phyloP scores from a whole-genome alignment of 495 filamentous ascomycete species.

The Jackrogersella multiformis region DNA sequence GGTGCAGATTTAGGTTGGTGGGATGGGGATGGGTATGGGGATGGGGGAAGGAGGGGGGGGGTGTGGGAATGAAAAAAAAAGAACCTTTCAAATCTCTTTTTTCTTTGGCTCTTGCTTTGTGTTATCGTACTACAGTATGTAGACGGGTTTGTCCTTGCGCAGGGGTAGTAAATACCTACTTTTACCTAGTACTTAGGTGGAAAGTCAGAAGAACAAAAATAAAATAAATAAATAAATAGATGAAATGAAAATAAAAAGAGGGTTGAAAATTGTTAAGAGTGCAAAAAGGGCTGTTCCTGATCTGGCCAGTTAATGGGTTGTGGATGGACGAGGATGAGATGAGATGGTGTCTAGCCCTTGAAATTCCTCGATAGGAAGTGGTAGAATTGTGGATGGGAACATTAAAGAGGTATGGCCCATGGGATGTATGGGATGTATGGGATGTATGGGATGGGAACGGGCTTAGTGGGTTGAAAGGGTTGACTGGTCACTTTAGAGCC shows the following conservation, averaged over 20 bases:
- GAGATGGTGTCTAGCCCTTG: slow-evolving; percentile 37
- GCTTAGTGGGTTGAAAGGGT: slow-evolving; percentile 3
- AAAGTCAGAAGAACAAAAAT: slow-evolving; percentile 4
- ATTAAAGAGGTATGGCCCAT: neutral
- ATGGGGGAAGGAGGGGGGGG: too few relatives aligned
- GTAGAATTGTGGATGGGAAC: neutral
- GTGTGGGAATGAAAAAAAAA: slow-evolving; percentile 40
- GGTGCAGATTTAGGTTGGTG: slow-evolving; percentile 20
- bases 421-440: neutral
- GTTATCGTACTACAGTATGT: slow-evolving; percentile 30
- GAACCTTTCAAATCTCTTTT: slow-evolving; percentile 35
- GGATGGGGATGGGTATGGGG: slow-evolving; percentile 31
- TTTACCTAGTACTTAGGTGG: too few relatives aligned
- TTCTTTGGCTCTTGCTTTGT: too few relatives aligned
- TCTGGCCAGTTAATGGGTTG: slow-evolving; percentile 42
- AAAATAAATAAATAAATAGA: too few relatives aligned
- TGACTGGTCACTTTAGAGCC: slow-evolving; percentile 38
- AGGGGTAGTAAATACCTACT: slow-evolving; percentile 19
- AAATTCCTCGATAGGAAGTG: slow-evolving; percentile 25
- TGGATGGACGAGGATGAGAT: slow-evolving; percentile 26
- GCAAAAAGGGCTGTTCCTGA: slow-evolving; percentile 42
- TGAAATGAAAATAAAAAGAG: too few relatives aligned
- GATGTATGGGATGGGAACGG: neutral
- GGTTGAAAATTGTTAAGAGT: slow-evolving; percentile 3
- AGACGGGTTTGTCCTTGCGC: slow-evolving; percentile 22